phyloP scores from a whole-genome alignment of 805 yeast genomes.

The Starmerella bacillaris region DNA sequence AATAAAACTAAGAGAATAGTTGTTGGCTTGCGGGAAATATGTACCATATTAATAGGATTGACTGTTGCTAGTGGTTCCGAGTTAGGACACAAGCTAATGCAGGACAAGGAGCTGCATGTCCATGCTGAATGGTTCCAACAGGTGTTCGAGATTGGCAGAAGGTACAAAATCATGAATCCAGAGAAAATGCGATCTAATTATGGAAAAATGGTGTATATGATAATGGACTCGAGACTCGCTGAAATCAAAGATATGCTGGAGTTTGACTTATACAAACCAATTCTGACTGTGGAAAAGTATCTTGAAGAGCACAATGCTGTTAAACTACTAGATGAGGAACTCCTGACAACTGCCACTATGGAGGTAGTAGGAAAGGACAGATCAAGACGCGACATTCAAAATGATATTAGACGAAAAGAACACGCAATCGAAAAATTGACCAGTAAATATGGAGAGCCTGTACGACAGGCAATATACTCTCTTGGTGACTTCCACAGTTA shows the following conservation, averaged over 20 bases:
- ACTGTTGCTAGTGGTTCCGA: slow-evolving; percentile 65
- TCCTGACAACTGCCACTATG: slow-evolving; percentile 45
- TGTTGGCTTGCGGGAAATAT: slow-evolving; percentile 53
- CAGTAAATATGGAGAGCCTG: slow-evolving; percentile 26
- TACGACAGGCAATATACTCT: slow-evolving; percentile 52
- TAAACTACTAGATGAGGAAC: slow-evolving; percentile 37
- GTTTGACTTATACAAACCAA: slow-evolving; percentile 56
- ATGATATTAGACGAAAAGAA: slow-evolving; percentile 49
- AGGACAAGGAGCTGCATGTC: slow-evolving; percentile 47
- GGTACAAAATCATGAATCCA: slow-evolving; percentile 73
- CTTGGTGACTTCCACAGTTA: slow-evolving; percentile 66
- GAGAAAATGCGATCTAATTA: slow-evolving; percentile 62
- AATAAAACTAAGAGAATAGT: slow-evolving; percentile 58
- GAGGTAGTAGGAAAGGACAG: slow-evolving; percentile 47
- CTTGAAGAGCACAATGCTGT: slow-evolving; percentile 27
- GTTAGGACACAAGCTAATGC: slow-evolving; percentile 39
- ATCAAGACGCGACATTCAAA: slow-evolving; percentile 35
- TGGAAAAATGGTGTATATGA: slow-evolving; percentile 67
- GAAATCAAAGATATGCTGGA: slow-evolving; percentile 56
- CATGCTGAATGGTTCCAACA: slow-evolving; percentile 57
- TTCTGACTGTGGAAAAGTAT: slow-evolving; percentile 39
- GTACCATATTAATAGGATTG: slow-evolving; percentile 60
- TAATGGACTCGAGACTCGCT: slow-evolving; percentile 65
- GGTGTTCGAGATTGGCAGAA: slow-evolving; percentile 59
- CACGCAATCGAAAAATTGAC: slow-evolving; percentile 47